A percentile compares a stretch with the other conserved stretches of the same genome.
Conservation (phyloP, 768 basidiomycete genomes). For the Artomyces pyxidatus region DNA sequence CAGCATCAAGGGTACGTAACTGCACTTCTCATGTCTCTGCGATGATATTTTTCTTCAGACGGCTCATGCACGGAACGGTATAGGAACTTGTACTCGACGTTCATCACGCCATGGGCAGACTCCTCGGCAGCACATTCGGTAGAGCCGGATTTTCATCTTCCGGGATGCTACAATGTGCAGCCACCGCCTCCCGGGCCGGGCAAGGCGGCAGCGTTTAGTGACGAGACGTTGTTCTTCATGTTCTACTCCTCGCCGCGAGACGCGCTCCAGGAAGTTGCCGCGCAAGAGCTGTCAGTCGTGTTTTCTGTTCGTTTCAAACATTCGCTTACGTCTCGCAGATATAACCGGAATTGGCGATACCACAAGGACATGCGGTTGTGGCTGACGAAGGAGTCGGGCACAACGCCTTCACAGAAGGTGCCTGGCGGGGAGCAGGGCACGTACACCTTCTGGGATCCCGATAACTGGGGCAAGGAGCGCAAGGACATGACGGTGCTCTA, state of each 20-base stretch:
- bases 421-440: constrained; percentile 75
- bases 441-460: constrained; percentile 33
- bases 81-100: constrained; percentile 78
- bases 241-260: constrained; percentile 91
- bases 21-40: constrained; percentile 24
- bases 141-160: constrained; percentile 85
- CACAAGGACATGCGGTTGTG: constrained; percentile 81
- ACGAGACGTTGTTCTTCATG: constrained; percentile 94
- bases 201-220: constrained; percentile 78
- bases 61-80: background rate
- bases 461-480: constrained; percentile 23
- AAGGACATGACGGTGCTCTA: constrained; percentile 21
- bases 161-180: constrained; percentile 85
- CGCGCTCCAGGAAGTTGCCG: constrained; percentile 85
- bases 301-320: constrained; percentile 11
- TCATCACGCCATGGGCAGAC: constrained; percentile 94
- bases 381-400: constrained; percentile 82
- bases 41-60: background rate
- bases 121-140: constrained; percentile 72
- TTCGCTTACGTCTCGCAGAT: constrained; percentile 37
- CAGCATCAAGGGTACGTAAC: constrained; percentile 59
- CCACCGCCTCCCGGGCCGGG: constrained; percentile 71
- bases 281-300: constrained; percentile 88
- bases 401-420: constrained; percentile 65
- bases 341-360: constrained; percentile 90